Percentiles rank a stretch among this genome's conserved stretches.
phyloP scores from a whole-genome alignment of 176 grass and related monocot genomes.

The Elymus sibiricus region DNA sequence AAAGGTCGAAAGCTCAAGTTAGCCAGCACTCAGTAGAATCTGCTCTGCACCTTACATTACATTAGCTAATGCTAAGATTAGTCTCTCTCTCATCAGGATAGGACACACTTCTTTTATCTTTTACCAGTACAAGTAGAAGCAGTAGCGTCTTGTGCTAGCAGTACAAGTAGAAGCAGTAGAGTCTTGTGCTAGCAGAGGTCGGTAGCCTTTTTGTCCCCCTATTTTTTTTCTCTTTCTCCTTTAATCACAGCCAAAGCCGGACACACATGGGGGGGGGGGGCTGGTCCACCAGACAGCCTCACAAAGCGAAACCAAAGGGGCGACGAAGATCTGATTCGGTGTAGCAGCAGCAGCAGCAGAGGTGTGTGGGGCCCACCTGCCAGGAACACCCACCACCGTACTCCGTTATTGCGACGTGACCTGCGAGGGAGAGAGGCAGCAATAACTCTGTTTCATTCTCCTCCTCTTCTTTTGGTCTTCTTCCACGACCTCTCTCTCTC shows the following conservation, averaged over 20 bases:
- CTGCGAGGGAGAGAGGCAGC: neutral
- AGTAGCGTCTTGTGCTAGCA: neutral
- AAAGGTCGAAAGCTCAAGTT: neutral
- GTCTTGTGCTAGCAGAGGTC: neutral
- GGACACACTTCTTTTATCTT: neutral
- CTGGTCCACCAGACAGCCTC: neutral
- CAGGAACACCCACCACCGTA: neutral
- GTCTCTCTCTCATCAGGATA: neutral
- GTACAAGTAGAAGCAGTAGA: neutral
- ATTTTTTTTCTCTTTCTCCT: neutral
- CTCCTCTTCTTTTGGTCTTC: neutral
- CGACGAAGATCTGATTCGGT: neutral
- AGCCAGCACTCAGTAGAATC: neutral
- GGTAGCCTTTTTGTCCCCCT: neutral
- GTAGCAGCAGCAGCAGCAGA: neutral
- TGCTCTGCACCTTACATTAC: neutral
- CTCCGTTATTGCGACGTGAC: constrained; percentile 22
- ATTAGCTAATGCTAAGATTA: neutral
- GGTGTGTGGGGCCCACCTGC: neutral
- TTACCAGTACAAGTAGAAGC: neutral
- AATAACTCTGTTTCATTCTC: constrained; percentile 9
- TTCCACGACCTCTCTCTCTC: neutral
- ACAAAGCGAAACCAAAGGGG: neutral
- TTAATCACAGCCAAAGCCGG: neutral
- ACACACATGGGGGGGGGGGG: neutral